Percentiles rank a stretch among this genome's conserved stretches.
These are phyloP conservation scores for Dioszegia hungarica DNA, from an alignment of 768 basidiomycete genomes.

Conservation along the genomic window DNA sequence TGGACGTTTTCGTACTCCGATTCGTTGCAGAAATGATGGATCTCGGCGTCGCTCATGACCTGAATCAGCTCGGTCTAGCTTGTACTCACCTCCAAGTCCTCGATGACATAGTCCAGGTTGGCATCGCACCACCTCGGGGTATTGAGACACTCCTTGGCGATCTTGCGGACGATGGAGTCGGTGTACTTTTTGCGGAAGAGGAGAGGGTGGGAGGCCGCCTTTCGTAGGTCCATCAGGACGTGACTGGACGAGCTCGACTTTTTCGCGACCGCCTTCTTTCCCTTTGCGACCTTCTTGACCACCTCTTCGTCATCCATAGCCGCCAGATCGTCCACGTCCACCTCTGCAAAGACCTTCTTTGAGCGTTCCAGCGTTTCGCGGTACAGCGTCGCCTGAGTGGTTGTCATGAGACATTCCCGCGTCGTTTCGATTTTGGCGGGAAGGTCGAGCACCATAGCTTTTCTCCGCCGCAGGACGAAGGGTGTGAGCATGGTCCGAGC, in stretches of 20 bases:
- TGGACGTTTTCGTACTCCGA: conserved; percentile 68
- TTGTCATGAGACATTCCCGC: conserved; percentile 91
- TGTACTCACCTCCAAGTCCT: conserved; percentile 68
- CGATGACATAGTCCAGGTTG: conserved; percentile 77
- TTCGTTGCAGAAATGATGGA: conserved; percentile 69
- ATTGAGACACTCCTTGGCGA: conserved; percentile 78
- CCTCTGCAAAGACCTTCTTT: conserved; percentile 58
- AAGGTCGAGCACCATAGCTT: conserved; percentile 86
- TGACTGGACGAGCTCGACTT: conserved; percentile 71
- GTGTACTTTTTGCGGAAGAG: conserved; percentile 82
- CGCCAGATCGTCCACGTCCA: conserved; percentile 44
- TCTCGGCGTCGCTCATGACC: conserved; percentile 95
- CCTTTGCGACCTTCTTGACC: conserved; percentile 24
- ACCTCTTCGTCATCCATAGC: conserved; percentile 38
- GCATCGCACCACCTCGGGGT: conserved; percentile 88
- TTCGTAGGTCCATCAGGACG: conserved; percentile 94
- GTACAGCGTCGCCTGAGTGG: conserved; percentile 76
- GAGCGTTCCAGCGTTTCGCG: conserved; percentile 77
- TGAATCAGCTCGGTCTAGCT: conserved; percentile 38
- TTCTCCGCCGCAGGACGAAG: conserved; percentile 92
- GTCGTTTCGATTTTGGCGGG: conserved; percentile 89
- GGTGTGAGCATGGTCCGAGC: conserved; percentile 99
- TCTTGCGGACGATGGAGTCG: conserved; percentile 65
- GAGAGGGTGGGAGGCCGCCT: conserved; percentile 95
- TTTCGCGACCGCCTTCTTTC: conserved; percentile 48